Evolutionary conservation across 1,284 basidiomycete species (phyloP).

Genomic region (Moesziomyces aphidis): DNA sequence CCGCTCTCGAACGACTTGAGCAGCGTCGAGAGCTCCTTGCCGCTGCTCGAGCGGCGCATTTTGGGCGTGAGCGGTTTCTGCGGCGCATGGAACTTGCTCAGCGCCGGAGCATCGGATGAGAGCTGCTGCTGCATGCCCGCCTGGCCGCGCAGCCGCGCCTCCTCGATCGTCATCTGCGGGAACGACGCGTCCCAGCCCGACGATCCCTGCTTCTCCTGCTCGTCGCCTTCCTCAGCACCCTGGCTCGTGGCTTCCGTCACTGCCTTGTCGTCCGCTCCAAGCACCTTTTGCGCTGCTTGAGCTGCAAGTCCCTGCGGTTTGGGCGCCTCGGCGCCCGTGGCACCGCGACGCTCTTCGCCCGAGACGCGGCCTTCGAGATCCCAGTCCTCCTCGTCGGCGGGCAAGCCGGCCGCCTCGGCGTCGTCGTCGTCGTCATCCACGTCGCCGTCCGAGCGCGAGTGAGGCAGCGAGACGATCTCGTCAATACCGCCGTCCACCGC

Average conservation of each 20-base stretch:
- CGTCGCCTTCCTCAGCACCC: constrained; percentile 11
- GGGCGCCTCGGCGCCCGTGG: not conserved
- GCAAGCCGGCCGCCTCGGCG: constrained; percentile 11
- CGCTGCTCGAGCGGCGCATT: constrained; percentile 49
- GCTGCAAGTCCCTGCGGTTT: constrained; percentile 23
- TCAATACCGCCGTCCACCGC: constrained; percentile 42
- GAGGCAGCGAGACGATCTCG: constrained; percentile 39
- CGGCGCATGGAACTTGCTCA: constrained; percentile 55
- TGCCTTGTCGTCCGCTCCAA: constrained; percentile 40
- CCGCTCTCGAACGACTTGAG: constrained; percentile 50
- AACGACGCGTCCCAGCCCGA: constrained; percentile 21
- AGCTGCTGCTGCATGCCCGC: constrained; percentile 57
- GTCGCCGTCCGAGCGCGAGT: constrained; percentile 34
- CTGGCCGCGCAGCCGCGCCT: constrained; percentile 50
- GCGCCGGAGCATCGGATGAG: constrained; percentile 46
- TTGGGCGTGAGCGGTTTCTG: constrained; percentile 51
- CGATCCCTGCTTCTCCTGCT: constrained; percentile 15
- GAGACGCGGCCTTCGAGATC: constrained; percentile 39
- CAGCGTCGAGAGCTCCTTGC: constrained; percentile 38
- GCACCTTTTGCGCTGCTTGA: constrained; percentile 30
- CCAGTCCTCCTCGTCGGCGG: constrained; percentile 48
- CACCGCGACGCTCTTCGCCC: constrained; percentile 21
- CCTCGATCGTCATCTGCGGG: constrained; percentile 55
- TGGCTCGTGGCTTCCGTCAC: constrained; percentile 30
- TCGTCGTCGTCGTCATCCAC: constrained; percentile 41